A percentile compares a stretch with the other conserved stretches of the same genome.
Conservation (phyloP, 495 filamentous ascomycete species). For the Melanomma pulvis-pyrius region DNA sequence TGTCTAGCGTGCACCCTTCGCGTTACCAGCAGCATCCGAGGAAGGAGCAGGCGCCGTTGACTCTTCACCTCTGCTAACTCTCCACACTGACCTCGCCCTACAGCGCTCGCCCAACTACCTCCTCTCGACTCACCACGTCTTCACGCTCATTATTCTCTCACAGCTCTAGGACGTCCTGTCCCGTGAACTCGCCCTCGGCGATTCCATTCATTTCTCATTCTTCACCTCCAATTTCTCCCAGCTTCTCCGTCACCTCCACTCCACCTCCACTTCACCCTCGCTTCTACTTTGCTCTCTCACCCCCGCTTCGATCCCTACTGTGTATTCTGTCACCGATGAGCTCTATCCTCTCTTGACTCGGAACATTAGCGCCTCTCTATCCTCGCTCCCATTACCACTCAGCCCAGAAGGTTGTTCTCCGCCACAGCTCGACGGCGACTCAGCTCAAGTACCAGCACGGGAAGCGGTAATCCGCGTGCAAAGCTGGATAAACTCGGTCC, state of each 20-base stretch:
- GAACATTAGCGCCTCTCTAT: background rate
- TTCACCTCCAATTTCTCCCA: constrained; percentile 4
- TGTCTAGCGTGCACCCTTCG: background rate
- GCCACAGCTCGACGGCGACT: background rate
- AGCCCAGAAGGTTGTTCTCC: background rate
- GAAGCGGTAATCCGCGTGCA: constrained; percentile 1
- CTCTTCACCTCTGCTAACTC: constrained; percentile 14
- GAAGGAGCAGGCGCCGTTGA: constrained; percentile 25
- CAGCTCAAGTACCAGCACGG: background rate
- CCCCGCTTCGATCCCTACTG: background rate
- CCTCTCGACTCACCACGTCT: constrained; percentile 6
- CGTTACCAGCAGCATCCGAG: constrained; percentile 3
- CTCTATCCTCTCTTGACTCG: background rate
- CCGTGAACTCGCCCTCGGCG: constrained; percentile 1
- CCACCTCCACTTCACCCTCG: background rate
- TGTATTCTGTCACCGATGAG: background rate
- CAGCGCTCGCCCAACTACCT: constrained; percentile 12
- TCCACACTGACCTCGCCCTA: constrained; percentile 12
- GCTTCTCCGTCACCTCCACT: constrained; percentile 13
- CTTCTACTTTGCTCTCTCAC: background rate
- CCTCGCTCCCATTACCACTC: background rate
- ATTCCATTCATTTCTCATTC: constrained; percentile 34
- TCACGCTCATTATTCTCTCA: constrained; percentile 23
- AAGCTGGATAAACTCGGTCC: constrained; percentile 32
- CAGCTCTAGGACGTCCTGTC: constrained; percentile 26